A percentile compares a stretch with the other conserved stretches of the same genome.
Evolutionary conservation across 2,329 filamentous ascomycete species (phyloP).

Genomic region (Sporothrix protearum): DNA sequence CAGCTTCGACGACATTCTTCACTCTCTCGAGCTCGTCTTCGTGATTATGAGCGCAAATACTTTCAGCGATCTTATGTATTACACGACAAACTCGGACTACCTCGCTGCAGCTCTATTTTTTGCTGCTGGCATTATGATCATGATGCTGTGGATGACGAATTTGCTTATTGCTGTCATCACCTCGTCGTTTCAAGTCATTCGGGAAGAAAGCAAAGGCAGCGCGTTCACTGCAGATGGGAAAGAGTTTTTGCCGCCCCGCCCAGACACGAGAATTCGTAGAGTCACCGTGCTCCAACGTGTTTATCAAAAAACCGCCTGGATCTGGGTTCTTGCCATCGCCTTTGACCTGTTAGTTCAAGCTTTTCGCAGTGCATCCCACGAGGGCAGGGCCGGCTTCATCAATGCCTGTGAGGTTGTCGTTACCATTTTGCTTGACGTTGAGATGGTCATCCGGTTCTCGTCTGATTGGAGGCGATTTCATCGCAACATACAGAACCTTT

Average conservation of each 20-base stretch:
- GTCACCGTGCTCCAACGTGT: conserved; percentile 59
- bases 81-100: conserved; percentile 88
- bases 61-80: conserved; percentile 91
- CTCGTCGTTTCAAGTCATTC: conserved; percentile 95
- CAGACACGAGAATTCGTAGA: conserved; percentile 41
- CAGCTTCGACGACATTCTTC: conserved; percentile 90
- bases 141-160: conserved; percentile 96
- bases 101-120: conserved; percentile 78
- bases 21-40: conserved; percentile 91
- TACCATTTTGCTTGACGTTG: conserved; percentile 72
- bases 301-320: conserved; percentile 67
- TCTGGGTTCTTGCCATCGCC: conserved; percentile 79
- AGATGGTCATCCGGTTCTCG: conserved; percentile 75
- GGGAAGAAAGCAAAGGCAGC: conserved; percentile 90
- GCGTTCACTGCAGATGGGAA: conserved; percentile 79
- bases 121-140: conserved; percentile 72
- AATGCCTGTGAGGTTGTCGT: conserved; percentile 68
- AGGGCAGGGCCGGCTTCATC: conserved; percentile 61
- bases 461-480: conserved; percentile 81
- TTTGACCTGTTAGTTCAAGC: conserved; percentile 77
- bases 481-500: conserved; percentile 66
- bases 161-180: conserved; percentile 95
- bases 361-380: conserved; percentile 73
- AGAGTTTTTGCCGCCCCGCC: conserved; percentile 36
- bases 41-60: conserved; percentile 99